These are phyloP conservation scores for Paralagenidium karlingii DNA, from an alignment of 352 stramenopile species.

Conservation along the genomic window DNA sequence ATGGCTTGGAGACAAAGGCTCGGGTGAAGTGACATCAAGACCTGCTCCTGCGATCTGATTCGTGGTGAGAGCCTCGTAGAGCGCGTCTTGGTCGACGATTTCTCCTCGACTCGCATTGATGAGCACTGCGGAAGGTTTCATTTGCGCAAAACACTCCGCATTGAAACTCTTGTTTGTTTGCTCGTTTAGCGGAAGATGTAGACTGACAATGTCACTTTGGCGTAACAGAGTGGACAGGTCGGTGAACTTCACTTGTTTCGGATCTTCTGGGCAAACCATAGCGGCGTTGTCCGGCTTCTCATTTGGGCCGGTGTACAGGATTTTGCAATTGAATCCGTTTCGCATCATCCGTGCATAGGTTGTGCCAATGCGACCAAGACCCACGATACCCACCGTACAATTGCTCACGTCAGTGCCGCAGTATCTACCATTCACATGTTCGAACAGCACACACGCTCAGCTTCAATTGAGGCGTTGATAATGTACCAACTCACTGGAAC, in stretches of 20 bases:
- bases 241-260: conserved; percentile 47
- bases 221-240: conserved; percentile 57
- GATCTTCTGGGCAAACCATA: too few species aligned
- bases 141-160: conserved; percentile 49
- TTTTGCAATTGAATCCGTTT: conserved; percentile 67
- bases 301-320: conserved; percentile 65
- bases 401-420: conserved; percentile 65
- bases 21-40: conserved; percentile 83
- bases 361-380: conserved; percentile 73
- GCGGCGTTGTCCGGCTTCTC: conserved; percentile 31
- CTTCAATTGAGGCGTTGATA: not conserved
- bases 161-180: conserved; percentile 62
- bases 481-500: conserved; percentile 26
- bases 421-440: conserved; percentile 10
- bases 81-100: conserved; percentile 80
- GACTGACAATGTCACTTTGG: conserved; percentile 80
- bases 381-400: conserved; percentile 67
- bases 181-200: conserved; percentile 73
- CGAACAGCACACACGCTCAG: not conserved
- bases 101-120: conserved; percentile 88
- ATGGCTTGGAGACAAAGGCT: conserved; percentile 79
- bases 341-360: conserved; percentile 74
- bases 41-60: conserved; percentile 39
- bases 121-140: conserved; percentile 79
- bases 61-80: conserved; percentile 21